phyloP scores from a whole-genome alignment of 768 basidiomycete species.

The Phylloporus rhodoxanthus region DNA sequence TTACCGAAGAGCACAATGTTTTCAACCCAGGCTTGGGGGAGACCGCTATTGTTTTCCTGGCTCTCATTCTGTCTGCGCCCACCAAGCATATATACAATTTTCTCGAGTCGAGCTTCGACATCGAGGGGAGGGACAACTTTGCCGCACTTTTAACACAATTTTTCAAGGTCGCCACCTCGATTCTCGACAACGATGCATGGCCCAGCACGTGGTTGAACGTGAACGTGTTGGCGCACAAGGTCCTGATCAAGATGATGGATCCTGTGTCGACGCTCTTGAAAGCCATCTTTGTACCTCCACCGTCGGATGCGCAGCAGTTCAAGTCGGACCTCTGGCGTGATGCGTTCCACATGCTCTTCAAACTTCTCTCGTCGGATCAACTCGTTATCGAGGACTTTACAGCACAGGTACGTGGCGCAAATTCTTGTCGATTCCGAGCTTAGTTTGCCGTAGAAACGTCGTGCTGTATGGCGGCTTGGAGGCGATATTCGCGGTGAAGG shows the following conservation, averaged over 20 bases:
- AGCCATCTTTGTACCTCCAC: slow-evolving; percentile 71
- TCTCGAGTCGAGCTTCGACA: slow-evolving; percentile 74
- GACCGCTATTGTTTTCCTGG: slow-evolving; percentile 77
- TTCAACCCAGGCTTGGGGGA: slow-evolving; percentile 82
- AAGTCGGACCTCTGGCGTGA: slow-evolving; percentile 76
- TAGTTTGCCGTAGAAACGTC: slow-evolving; percentile 61
- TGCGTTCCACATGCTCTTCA: slow-evolving; percentile 75
- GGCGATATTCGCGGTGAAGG: slow-evolving; percentile 94
- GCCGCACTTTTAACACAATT: slow-evolving; percentile 64
- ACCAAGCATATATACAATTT: slow-evolving; percentile 71
- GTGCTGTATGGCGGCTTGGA: slow-evolving; percentile 93
- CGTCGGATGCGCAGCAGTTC: slow-evolving; percentile 59
- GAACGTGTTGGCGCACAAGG: slow-evolving; percentile 81
- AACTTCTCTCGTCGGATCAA: slow-evolving; percentile 82
- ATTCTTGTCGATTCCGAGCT: slow-evolving; percentile 3
- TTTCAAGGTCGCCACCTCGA: slow-evolving; percentile 75
- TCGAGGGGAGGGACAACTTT: slow-evolving; percentile 83
- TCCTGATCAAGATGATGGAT: slow-evolving; percentile 84
- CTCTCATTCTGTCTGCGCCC: slow-evolving; percentile 75
- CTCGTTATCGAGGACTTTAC: slow-evolving; percentile 92
- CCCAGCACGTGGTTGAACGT: slow-evolving; percentile 89
- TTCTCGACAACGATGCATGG: slow-evolving; percentile 83
- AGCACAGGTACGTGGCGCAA: slow-evolving; percentile 59
- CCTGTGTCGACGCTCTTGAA: slow-evolving; percentile 73
- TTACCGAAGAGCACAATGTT: slow-evolving; percentile 42